Percentiles rank a stretch among this genome's conserved stretches.
Conservation (phyloP, 441 rosid genomes). For the Jatropha podagrica region DNA sequence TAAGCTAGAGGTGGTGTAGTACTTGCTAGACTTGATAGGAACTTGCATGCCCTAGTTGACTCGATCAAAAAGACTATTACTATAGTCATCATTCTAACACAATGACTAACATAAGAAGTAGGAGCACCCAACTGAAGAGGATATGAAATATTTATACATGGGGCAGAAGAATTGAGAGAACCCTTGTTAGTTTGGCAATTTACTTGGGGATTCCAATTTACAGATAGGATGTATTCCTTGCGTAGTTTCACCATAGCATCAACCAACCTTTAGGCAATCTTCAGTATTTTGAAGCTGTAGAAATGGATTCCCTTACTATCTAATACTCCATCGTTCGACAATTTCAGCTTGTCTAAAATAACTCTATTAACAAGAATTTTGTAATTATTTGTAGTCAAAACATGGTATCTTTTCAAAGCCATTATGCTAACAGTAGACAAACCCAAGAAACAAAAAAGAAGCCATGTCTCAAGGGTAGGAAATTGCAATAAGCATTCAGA, state of each 20-base stretch:
- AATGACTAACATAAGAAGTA: conserved; percentile 95
- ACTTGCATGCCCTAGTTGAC: conserved; percentile 99
- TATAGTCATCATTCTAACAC: conserved; percentile 99
- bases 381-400: conserved; percentile 34
- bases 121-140: conserved; percentile 99
- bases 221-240: conserved; percentile 45
- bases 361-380: conserved; percentile 47
- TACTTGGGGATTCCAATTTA: conserved; percentile 39
- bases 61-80: conserved; percentile 88
- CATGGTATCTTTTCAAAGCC: conserved; percentile 47
- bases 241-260: conserved; percentile 59
- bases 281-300: conserved; percentile 51
- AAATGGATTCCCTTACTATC: conserved; percentile 66
- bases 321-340: conserved; percentile 47
- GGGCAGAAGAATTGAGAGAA: too few species aligned
- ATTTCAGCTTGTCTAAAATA: conserved; percentile 55
- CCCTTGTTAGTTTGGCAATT: too few species aligned
- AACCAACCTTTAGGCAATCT: conserved; percentile 56
- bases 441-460: conserved; percentile 56
- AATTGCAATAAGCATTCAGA: conserved; percentile 42
- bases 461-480: conserved; percentile 64
- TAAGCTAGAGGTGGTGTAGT: conserved; percentile 99
- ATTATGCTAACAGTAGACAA: conserved; percentile 51
- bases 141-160: conserved; percentile 74
- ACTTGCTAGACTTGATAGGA: conserved; percentile 94